A percentile compares a stretch with the other conserved stretches of the same genome.
phyloP scores from a whole-genome alignment of 2,329 filamentous ascomycete species.

The Dactylonectria estremocensis region DNA sequence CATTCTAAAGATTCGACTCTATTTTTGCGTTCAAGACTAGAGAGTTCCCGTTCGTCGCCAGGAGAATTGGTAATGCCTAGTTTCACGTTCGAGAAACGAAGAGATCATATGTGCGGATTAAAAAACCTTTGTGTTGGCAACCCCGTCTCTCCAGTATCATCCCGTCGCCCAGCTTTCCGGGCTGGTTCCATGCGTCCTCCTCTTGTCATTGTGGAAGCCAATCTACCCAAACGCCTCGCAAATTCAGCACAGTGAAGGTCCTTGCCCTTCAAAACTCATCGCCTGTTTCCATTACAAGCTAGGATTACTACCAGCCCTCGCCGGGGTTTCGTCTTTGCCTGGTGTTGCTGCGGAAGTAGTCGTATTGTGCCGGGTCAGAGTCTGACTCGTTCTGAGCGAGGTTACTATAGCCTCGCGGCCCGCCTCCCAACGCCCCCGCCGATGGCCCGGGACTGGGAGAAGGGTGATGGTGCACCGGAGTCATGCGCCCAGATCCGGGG shows the following conservation, averaged over 20 bases:
- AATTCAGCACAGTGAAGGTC: slow-evolving; percentile 37
- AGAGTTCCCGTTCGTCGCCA: slow-evolving; percentile 12
- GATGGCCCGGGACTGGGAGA: slow-evolving; percentile 58
- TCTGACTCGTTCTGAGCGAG: slow-evolving; percentile 68
- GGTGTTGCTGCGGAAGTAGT: slow-evolving; percentile 67
- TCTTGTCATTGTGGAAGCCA: slow-evolving; percentile 31
- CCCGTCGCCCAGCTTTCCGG: slow-evolving; percentile 13
- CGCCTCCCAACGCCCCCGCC: slow-evolving; percentile 69
- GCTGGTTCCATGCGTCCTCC: slow-evolving; percentile 16
- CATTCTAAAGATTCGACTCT: background rate
- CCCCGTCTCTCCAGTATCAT: slow-evolving; percentile 16
- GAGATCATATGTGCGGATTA: slow-evolving; percentile 34
- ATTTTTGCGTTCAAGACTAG: slow-evolving; percentile 6
- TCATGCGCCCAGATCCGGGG: slow-evolving; percentile 43
- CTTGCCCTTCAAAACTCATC: slow-evolving; percentile 8
- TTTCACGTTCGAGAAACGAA: slow-evolving; percentile 22
- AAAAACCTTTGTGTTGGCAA: slow-evolving; percentile 29
- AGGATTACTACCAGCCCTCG: slow-evolving; percentile 55
- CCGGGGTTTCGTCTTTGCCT: slow-evolving; percentile 53
- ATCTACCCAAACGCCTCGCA: slow-evolving; percentile 52
- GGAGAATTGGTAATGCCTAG: slow-evolving; percentile 4
- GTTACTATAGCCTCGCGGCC: slow-evolving; percentile 72
- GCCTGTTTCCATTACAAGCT: background rate
- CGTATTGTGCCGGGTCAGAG: slow-evolving; percentile 65
- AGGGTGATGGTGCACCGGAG: slow-evolving; percentile 41